These are phyloP conservation scores for Fusarium camptoceras DNA, from an alignment of 2,329 filamentous ascomycete species.

Conservation along the genomic window DNA sequence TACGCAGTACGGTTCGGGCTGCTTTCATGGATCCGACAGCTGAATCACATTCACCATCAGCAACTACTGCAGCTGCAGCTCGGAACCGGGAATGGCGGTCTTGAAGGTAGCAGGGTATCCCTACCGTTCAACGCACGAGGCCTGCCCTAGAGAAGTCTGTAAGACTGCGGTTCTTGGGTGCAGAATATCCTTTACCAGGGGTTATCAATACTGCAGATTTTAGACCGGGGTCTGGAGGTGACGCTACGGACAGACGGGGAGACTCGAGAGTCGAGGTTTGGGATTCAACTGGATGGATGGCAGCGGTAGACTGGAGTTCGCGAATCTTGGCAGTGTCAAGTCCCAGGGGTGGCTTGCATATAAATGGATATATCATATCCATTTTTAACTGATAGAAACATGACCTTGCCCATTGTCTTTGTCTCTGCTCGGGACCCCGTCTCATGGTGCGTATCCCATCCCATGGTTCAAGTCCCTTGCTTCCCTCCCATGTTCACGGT, in stretches of 20 bases:
- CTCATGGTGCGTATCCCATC: not conserved
- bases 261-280: not conserved
- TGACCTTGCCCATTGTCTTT: not conserved
- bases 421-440: not conserved
- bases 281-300: not conserved
- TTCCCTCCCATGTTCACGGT: not conserved
- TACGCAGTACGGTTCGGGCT: not conserved
- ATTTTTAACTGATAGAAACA: not conserved
- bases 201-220: not conserved
- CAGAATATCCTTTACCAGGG: not conserved
- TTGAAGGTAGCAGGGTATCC: not conserved
- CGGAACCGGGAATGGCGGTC: not conserved
- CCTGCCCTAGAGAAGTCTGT: not conserved
- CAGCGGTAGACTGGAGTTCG: not conserved
- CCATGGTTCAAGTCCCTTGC: not conserved
- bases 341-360: not conserved
- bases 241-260: not conserved
- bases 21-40: not conserved
- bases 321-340: constrained; percentile 1
- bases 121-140: not conserved
- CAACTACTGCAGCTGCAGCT: not conserved
- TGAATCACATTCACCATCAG: constrained; percentile 1
- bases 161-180: not conserved
- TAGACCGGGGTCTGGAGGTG: not conserved
- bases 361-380: not conserved